Percentiles rank a stretch among this genome's conserved stretches.
Conservation (phyloP, 225 moss, liverwort and hornwort species). For the Marchantia paleacea region DNA sequence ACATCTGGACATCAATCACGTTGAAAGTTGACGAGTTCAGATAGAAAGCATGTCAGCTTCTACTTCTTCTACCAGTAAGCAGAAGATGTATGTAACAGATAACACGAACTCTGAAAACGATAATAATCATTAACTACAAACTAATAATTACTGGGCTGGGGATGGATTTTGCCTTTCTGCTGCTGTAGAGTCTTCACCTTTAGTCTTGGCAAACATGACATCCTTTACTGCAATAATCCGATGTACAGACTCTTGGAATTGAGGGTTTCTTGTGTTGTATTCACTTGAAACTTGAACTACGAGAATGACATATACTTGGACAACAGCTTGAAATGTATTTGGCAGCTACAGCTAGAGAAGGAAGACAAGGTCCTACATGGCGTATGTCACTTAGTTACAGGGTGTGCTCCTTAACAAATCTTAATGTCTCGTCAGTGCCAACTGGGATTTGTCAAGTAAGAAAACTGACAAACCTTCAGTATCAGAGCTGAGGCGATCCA, state of each 20-base stretch:
- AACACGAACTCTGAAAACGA: background rate
- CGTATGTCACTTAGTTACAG: background rate
- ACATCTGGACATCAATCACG: too few species aligned
- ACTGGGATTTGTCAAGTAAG: background rate
- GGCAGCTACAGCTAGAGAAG: background rate
- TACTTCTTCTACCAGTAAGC: background rate
- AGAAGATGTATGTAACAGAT: background rate
- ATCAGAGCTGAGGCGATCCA: constrained; percentile 13
- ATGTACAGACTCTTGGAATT: background rate
- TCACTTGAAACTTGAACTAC: background rate
- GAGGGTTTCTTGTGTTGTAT: too few species aligned
- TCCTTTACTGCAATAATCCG: constrained; percentile 20
- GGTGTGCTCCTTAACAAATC: background rate
- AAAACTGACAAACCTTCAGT: constrained; percentile 8
- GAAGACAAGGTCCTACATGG: background rate
- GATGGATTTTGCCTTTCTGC: background rate
- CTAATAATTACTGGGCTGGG: background rate
- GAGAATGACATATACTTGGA: background rate
- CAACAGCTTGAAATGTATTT: background rate
- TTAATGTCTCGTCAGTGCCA: too few species aligned
- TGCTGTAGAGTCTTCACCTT: background rate
- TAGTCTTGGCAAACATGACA: background rate
- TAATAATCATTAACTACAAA: constrained; percentile 9
- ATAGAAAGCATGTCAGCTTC: background rate
- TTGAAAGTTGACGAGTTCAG: background rate